A percentile compares a stretch with the other conserved stretches of the same genome.
Conservation (phyloP, 768 basidiomycete genomes). For the Baorangia bicolor region DNA sequence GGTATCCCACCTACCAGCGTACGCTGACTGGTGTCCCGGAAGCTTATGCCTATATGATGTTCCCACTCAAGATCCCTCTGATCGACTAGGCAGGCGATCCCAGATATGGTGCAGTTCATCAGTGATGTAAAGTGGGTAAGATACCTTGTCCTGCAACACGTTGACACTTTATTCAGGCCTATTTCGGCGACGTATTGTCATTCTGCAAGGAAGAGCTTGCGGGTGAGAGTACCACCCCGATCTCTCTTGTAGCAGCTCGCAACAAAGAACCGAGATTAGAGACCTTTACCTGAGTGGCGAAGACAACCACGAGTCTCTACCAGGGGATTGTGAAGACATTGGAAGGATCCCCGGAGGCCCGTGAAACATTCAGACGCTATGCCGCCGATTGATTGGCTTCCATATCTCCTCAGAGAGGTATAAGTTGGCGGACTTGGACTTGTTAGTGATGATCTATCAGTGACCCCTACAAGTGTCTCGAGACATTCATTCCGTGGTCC, state of each 20-base stretch:
- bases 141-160: not conserved
- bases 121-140: conserved; percentile 36
- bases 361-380: not conserved
- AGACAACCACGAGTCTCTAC: conserved; percentile 20
- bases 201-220: not conserved
- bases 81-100: not conserved
- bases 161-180: not conserved
- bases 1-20: not conserved
- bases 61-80: not conserved
- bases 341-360: conserved; percentile 2
- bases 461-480: too few species aligned
- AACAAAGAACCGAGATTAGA: conserved; percentile 21
- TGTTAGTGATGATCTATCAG: not conserved
- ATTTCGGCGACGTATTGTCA: conserved; percentile 10
- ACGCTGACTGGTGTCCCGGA: not conserved
- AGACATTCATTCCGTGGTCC: too few species aligned
- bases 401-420: conserved; percentile 22
- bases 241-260: conserved; percentile 28
- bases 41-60: not conserved
- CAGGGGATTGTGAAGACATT: conserved; percentile 23
- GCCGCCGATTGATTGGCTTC: conserved; percentile 15
- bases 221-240: conserved; percentile 30
- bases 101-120: conserved; percentile 13
- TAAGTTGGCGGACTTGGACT: conserved; percentile 12
- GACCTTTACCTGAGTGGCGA: conserved; percentile 19